Base-by-base conservation (phyloP, 768 basidiomycete genomes). In the Psilocybe cyanescens region DNA sequence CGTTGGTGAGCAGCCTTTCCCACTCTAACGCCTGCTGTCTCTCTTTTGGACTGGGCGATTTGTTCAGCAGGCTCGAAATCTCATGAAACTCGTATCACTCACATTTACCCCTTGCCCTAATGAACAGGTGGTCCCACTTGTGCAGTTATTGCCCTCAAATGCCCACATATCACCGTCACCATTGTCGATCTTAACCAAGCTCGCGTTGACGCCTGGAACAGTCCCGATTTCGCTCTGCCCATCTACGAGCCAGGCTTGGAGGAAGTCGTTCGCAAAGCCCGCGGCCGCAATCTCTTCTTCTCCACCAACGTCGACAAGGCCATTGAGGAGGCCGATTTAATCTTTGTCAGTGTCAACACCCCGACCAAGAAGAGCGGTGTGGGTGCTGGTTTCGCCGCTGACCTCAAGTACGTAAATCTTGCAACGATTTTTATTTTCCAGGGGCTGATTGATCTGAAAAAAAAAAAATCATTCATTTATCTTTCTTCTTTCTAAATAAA, bases 311-410 rank as follows among this genome's bases (percentile, higher is more conserved):
- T 99, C 65, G 94, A 97, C 76, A 89, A 89, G 74, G 95, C 83
- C 61, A 97, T 99, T 72, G 84, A 80, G 65, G 96, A 97, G 77
- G 97, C 97, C 35, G 95, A 99, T 73, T 88, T 99, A 65, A 97
- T 99, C 78, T 99, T 99, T 74, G 97, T 99, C 72, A 93, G 91
- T 59, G 97, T 99, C 70, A 99, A 99, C 80, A 99, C 97, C 8
- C 97, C 97, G 17, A 99, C 97, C 57, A 99, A 99, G 85, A 98
- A 97, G 85, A 86, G 84, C 52, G 97, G 97, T 76, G 91, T 99
- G 52, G 97, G 97, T 70, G 96, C 96, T 63, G 97, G 97, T 60
- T 97, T 92, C 77, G 97, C 97, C 61, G 97, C 97, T 62, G 97
- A 99, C 80, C 88, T 99, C 72, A 97, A 97, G 97, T 98, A 68